A percentile compares a stretch with the other conserved stretches of the same genome.
Conservation (phyloP, 352 stramenopile species). For the Pythium graminicola region DNA sequence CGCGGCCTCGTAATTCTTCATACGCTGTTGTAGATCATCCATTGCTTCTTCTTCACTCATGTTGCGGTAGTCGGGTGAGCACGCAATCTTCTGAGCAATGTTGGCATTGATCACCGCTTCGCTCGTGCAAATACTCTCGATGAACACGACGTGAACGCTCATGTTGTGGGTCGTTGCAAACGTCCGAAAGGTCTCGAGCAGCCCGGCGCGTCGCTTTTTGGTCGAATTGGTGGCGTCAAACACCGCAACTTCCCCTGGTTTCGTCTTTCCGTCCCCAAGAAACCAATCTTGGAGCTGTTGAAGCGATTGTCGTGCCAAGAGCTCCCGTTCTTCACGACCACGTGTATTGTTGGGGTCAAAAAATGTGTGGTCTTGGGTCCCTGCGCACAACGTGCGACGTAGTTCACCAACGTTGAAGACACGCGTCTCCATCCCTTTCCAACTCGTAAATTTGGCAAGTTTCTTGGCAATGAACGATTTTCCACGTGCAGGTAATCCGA, state of each 20-base stretch:
- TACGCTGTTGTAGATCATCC: constrained; percentile 69
- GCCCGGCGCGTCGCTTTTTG: constrained; percentile 39
- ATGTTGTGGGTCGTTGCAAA: constrained; percentile 60
- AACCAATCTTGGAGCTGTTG: constrained; percentile 67
- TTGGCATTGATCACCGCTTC: constrained; percentile 85
- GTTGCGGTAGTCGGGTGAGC: constrained; percentile 75
- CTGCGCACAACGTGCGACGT: constrained; percentile 68
- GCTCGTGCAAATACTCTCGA: constrained; percentile 92
- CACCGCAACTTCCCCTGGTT: constrained; percentile 79
- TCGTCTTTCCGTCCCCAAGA: constrained; percentile 18
- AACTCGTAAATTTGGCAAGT: constrained; percentile 70
- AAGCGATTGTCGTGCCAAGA: constrained; percentile 74
- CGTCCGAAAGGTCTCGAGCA: constrained; percentile 51
- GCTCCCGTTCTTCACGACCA: constrained; percentile 63
- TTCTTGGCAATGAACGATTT: constrained; percentile 96
- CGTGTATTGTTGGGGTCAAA: constrained; percentile 88
- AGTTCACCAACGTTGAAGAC: constrained; percentile 96
- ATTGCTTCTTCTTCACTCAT: constrained; percentile 67
- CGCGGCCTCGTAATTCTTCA: constrained; percentile 84
- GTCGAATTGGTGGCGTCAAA: constrained; percentile 91
- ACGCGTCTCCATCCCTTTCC: constrained; percentile 69
- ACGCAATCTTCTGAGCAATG: constrained; percentile 70
- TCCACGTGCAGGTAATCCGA: constrained; percentile 90
- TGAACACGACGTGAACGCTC: constrained; percentile 87
- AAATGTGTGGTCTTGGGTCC: constrained; percentile 83